Base-by-base conservation (phyloP, 441 rosid species). In the Syzygium malaccense region DNA sequence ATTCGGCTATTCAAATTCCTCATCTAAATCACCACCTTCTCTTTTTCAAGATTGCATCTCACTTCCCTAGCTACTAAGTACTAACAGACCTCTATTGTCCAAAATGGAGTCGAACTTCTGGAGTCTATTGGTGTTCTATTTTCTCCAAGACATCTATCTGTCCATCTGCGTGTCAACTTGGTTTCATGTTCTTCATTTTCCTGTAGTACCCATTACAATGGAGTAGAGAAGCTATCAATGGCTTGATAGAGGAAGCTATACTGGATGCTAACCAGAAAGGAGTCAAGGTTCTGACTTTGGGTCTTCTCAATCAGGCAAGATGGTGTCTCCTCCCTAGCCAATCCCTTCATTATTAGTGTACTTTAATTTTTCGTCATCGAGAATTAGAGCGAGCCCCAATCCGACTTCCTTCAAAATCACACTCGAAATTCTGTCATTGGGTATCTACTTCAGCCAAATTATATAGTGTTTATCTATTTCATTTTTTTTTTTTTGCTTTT, bases 231-330 rank as follows among this genome's bases (percentile, higher is more conserved):
- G 66, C 86, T 23, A 93, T 95, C 89, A 92, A 93, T 68, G 89
- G 89, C 88, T 66, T 92, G 89, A 93, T 95, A 86, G 96, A 93
- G 79, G 90, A 86, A 37, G 94, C 96, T 85, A 92, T 95, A 86
- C 58, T 91, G 86, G 93, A 94, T 55, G 98, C 95, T 37, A 94
- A 94, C 8, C 80, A 89, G 57, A 93, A 89, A 32, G 97, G 94
- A 62, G 94, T 90, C 78, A 93, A 89, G 87, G 95, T 94, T 32
- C n/a, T 95, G 41, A 92, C 92, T 86, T 88, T 95, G 28, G 98
- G 98, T 45, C 94, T 95, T 55, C 68, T 93, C 62, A 95, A 95
- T 88, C 97, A 95, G 96, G 96, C 85, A 90, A 88, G 92, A 37
- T 4, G 17, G 23, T 20, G 26, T 45, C 53, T 56, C 13, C 15